Evolutionary conservation across 2,329 filamentous ascomycete species (phyloP).

Genomic region (Biscogniauxia mediterranea): DNA sequence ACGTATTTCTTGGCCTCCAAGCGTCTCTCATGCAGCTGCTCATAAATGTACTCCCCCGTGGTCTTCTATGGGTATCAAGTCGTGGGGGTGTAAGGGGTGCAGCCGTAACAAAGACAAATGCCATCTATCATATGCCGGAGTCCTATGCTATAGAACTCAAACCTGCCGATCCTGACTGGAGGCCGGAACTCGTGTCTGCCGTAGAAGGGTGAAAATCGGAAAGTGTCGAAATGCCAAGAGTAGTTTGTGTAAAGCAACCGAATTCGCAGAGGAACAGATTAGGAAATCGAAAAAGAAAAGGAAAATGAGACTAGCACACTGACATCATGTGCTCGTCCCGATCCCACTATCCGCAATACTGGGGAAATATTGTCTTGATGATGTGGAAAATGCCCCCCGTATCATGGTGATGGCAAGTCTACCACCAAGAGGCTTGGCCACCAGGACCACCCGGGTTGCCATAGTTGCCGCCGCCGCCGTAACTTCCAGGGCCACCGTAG

Average conservation of each 20-base stretch:
- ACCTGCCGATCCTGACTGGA: slow-evolving; percentile 33
- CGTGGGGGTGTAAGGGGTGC: slow-evolving; percentile 28
- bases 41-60: slow-evolving; percentile 27
- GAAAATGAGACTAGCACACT: slow-evolving; percentile 22
- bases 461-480: slow-evolving; percentile 33
- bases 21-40: slow-evolving; percentile 36
- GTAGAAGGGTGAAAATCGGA: slow-evolving; percentile 32
- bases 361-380: slow-evolving; percentile 3
- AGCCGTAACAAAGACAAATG: slow-evolving; percentile 38
- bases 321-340: slow-evolving; percentile 22
- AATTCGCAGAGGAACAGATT: slow-evolving; percentile 22
- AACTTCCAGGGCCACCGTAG: slow-evolving; percentile 46
- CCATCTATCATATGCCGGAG: slow-evolving; percentile 38
- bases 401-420: slow-evolving; percentile 32
- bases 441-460: slow-evolving; percentile 63
- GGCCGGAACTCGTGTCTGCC: slow-evolving; percentile 33
- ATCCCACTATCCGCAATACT: slow-evolving; percentile 9
- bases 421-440: slow-evolving; percentile 69
- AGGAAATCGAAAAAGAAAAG: slow-evolving; percentile 17
- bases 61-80: slow-evolving; percentile 39
- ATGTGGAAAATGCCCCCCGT: neutral
- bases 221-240: slow-evolving; percentile 26
- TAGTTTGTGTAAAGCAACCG: slow-evolving; percentile 23
- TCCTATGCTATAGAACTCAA: slow-evolving; percentile 33
- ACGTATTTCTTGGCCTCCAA: slow-evolving; percentile 29